Evolutionary conservation across 768 basidiomycete genomes (phyloP).

Genomic region (Polyporus arcularius): DNA sequence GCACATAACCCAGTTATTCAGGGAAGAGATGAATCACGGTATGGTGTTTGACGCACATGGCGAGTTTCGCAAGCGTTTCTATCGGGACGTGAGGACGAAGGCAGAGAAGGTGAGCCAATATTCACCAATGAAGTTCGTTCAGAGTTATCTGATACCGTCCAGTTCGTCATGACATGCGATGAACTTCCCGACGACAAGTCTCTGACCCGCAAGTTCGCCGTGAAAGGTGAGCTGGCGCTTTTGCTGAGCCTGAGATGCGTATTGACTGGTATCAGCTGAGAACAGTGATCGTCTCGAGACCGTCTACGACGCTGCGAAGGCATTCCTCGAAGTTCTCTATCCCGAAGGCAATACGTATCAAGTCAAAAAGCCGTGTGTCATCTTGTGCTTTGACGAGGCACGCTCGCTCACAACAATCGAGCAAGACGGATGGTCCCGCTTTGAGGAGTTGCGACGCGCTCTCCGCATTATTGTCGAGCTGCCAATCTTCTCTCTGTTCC

Average conservation of each 20-base stretch:
- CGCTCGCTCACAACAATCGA: neutral
- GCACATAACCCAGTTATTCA: neutral
- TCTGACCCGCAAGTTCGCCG: too few species aligned
- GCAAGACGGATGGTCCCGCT: neutral
- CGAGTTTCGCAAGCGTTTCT: neutral
- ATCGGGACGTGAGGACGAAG: neutral
- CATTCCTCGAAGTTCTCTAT: neutral
- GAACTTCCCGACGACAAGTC: too few species aligned
- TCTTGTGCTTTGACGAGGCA: neutral
- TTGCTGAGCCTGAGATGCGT: too few species aligned
- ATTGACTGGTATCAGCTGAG: too few species aligned
- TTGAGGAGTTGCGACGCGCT: neutral
- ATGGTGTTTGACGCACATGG: neutral
- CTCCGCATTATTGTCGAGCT: neutral
- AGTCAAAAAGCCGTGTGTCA: neutral
- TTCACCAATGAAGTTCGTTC: neutral
- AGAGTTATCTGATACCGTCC: neutral
- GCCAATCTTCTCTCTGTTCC: neutral
- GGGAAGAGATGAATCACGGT: neutral
- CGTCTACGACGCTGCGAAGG: neutral
- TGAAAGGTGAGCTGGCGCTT: too few species aligned
- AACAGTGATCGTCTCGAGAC: too few species aligned
- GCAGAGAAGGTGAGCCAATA: neutral
- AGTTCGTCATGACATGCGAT: neutral
- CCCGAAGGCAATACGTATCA: neutral